Evolutionary conservation across 2,329 filamentous ascomycete species (phyloP), one percentile per base, ranked within the genome.

Genomic region (Exophiala viscosa): DNA sequence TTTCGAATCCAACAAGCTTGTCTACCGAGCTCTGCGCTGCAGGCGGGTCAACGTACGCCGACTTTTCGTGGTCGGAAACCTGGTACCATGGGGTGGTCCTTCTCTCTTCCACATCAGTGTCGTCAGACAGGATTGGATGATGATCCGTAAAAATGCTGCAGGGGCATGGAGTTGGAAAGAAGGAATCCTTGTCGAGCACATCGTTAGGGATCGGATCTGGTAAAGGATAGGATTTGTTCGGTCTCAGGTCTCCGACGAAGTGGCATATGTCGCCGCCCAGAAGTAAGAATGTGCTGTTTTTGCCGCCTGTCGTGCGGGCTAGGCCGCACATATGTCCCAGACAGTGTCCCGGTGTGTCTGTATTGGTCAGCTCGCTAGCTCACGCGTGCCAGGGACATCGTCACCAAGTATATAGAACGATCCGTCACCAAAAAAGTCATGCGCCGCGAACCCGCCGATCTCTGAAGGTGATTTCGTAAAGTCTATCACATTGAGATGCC

Each of bases 191-290:
- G 28, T 56, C 53, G 10, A 56, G 49, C 15, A 56, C 45, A 14
- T 41, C 31, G 15, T 23, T 20, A 1, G 44, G 50, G 3, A 35
- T 42, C 8, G 45, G 28, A 42, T 58, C 44, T 3, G 66, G 66
- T 4, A 69, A 49, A 8, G 67, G 64, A 10, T 60, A 40, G 28
- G 61, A 57, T 46, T 56, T 39, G 3, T 57, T 64, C 3, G 67
- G 67, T 20, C 69, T 52, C 20, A 70, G 59, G 6, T 60, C 57
- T 3, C 66, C 66, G 0, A 63, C 64, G 47, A 77, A 71, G 52
- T 78, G 76, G 31, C 68, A 72, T 4, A 70, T 66, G 60, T 80
- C 77, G n/a, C 74, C 76, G 14, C 74, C 77, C 65, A 79, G 72
- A 13, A 54, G 28, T 3, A 54, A 13, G 33, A 54, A 54, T 5